Conservation (phyloP, 495 filamentous ascomycete genomes). For the Neurospora intermedia region DNA sequence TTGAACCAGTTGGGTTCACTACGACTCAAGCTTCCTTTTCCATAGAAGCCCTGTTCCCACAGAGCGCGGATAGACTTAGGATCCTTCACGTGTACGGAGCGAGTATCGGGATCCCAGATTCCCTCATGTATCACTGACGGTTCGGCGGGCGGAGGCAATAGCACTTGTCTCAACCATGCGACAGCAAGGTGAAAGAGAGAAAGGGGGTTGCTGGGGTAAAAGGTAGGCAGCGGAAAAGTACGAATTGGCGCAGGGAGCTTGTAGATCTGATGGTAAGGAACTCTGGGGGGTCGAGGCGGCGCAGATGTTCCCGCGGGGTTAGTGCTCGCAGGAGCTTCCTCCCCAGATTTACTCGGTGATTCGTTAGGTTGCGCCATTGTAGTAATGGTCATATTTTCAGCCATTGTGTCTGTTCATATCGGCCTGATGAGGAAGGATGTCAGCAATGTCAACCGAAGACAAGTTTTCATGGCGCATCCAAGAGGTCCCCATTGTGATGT, state of each 20-base stretch:
- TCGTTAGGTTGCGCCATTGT: neutral
- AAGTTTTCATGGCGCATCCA: neutral
- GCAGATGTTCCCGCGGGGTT: conserved; percentile 9
- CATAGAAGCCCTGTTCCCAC: conserved; percentile 95
- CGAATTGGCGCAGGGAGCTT: conserved; percentile 66
- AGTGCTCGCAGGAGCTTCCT: conserved; percentile 1
- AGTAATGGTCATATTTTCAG: conserved; percentile 21
- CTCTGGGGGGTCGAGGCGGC: conserved; percentile 13
- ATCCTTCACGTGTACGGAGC: conserved; percentile 78
- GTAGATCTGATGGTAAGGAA: conserved; percentile 58
- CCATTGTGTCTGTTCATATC: conserved; percentile 33
- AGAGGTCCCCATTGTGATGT: conserved; percentile 1
- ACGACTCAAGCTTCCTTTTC: conserved; percentile 83
- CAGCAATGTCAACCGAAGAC: neutral
- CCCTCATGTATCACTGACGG: conserved; percentile 54
- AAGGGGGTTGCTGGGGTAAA: conserved; percentile 87
- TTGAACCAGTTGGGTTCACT: conserved; percentile 91
- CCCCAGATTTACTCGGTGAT: neutral
- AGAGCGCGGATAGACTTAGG: conserved; percentile 60
- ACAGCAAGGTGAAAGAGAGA: conserved; percentile 71
- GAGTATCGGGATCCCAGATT: conserved; percentile 65
- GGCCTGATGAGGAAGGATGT: conserved; percentile 6
- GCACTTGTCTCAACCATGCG: conserved; percentile 60
- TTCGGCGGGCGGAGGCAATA: conserved; percentile 58
- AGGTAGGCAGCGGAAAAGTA: conserved; percentile 68